phyloP scores from a whole-genome alignment of 2,329 filamentous ascomycete genomes.

The Sporothrix euskadiensis region DNA sequence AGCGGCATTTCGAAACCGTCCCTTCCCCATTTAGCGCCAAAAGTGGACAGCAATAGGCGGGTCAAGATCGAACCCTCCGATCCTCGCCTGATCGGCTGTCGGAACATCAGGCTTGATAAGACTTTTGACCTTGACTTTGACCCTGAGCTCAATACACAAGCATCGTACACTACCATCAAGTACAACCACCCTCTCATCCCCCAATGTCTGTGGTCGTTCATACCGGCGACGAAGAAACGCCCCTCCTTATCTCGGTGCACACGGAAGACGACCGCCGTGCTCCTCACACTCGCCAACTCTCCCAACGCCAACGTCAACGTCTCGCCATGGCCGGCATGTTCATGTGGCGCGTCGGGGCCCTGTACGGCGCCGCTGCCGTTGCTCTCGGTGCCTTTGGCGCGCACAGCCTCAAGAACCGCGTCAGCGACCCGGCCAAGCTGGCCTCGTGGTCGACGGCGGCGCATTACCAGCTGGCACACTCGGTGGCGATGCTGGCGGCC shows the following conservation, averaged over 20 bases:
- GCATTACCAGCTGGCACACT: slow-evolving; percentile 69
- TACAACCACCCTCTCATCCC: not conserved
- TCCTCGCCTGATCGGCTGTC: slow-evolving; percentile 8
- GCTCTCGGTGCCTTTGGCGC: slow-evolving; percentile 66
- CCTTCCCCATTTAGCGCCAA: not conserved
- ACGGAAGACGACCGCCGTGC: not conserved
- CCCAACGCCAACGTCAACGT: slow-evolving; percentile 9
- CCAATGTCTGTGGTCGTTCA: slow-evolving; percentile 30
- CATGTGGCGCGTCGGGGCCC: slow-evolving; percentile 63
- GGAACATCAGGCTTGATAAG: not conserved
- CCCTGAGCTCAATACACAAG: not conserved
- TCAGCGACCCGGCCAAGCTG: slow-evolving; percentile 59
- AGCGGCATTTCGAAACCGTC: not conserved
- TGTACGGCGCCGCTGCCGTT: slow-evolving; percentile 63
- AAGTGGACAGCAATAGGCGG: not conserved
- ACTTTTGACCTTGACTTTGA: not conserved
- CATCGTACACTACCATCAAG: not conserved
- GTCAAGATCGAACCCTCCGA: not conserved
- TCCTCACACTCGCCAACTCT: not conserved
- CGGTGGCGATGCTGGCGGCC: slow-evolving; percentile 59
- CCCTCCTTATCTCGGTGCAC: slow-evolving; percentile 30
- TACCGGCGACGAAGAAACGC: slow-evolving; percentile 31
- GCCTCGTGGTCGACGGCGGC: slow-evolving; percentile 65
- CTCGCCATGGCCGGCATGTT: slow-evolving; percentile 29
- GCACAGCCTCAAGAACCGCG: slow-evolving; percentile 63